Evolutionary conservation across 306 rosid genomes (phyloP), one percentile per base, ranked within the genome.

Genomic region (Vigna radiata): DNA sequence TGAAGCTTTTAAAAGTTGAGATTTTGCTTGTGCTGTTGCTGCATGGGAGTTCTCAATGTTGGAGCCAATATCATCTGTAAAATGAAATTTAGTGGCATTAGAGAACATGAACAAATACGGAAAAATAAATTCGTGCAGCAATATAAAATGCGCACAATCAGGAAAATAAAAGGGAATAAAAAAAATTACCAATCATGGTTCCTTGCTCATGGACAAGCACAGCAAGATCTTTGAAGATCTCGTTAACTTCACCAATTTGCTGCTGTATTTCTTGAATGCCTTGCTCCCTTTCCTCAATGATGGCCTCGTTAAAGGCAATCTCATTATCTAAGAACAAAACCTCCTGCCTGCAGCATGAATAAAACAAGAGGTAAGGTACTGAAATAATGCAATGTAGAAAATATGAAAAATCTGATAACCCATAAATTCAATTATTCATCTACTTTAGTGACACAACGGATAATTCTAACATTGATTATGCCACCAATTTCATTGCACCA

Each of bases 241-340:
- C 98, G 82, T 89, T 92, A 70, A 94, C 97, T 86, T 94, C 98
- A 58, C 96, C 97, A 78, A 94, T 94, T 87, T 92, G 97, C 49
- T 89, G 93, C 85, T 94, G 98, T 72, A 94, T 94, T 88, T 94
- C 98, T 80, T 94, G 96, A 79, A 94, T 94, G 52, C 98, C 98
- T 72, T 92, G 98, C 29, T 94, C 98, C 79, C 98, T 86, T 90
- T 94, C 98, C 87, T 94, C 97, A 16, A 94, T 94, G 63, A 94
- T 85, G 77, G 98, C 97, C 83, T 94, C 98, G 37, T 94, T 94
- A 84, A 94, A 94, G 79, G 90, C 90, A 79, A 94, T 89, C 81
- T 94, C 98, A 82, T 89, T 92, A 86, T 94, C 98, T 83, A 94
- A 80, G 67, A 94, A 86, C 78, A 91, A 70, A 23, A 94, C 95